Evolutionary conservation across 306 rosid genomes (phyloP), one percentile per base, ranked within the genome.

Genomic region (Sicyos baderoa): DNA sequence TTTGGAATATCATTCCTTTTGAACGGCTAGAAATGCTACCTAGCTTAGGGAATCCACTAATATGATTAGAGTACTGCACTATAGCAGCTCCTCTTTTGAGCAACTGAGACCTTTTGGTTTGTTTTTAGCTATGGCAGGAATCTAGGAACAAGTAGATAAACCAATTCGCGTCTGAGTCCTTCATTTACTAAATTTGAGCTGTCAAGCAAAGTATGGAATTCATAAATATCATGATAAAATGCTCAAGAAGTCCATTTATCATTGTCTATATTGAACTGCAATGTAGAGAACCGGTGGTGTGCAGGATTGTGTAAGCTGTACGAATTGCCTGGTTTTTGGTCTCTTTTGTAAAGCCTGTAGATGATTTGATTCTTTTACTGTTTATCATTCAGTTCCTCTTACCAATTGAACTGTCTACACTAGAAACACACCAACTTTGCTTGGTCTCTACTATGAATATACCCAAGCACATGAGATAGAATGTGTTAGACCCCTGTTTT

Each of bases 271-370:
- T 1, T 63, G 32, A 63, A 50, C 10, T 18, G 32, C 52, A 63
- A 10, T 19, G 53, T 9, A 17, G 53, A 63, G 70, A 18, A 42
- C 32, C 53, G 6, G 27, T 63, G 52, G 70, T 63, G 32, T 63
- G 29, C 25, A 18, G 52, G 15, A 32, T 16, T 60, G 13, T 29
- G 47, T 29, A 17, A 61, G 49, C 25, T 35, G 68, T 61, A 35
- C 49, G 49, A 35, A 18, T 27, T 58, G 42, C 64, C 25, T 27
- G 71, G 71, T 65, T 65, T 22, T 44, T 45, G 18, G 54, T 65
- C 51, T 63, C 70, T 65, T 45, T 65, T 6, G 71, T 65, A 21
- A 59, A 59, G 35, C 14, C 71, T 14, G 54, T 44, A 47, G 40
- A 19, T 44, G 54, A 45, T 65, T 12, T 19, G 54, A 13, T 65